Base-by-base conservation (phyloP, 2,329 filamentous ascomycete species). In the Hypomyces rosellus region DNA sequence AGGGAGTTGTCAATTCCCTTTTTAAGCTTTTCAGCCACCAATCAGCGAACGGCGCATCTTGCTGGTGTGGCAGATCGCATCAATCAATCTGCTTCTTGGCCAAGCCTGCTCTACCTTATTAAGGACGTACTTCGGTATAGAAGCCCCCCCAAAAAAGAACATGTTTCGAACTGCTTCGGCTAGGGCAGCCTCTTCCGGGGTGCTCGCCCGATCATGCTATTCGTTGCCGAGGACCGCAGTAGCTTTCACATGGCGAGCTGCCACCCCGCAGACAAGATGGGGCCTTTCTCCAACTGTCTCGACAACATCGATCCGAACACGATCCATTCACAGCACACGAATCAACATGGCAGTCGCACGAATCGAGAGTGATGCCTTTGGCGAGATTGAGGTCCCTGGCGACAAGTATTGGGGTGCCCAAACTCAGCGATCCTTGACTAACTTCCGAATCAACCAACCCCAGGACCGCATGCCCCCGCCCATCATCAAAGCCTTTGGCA, bases 361-460 rank as follows among this genome's bases (percentile, higher is more conserved):
- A 73, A 89, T 86, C 64, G 93, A 99, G 75, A 93, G 83, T 73
- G 93, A 99, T 78, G 93, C 93, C 72, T 97, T 97, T 77, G 93
- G 93, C 74, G 90, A 95, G 76, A 82, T 99, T 70, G 84, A 96
- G 77, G 91, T 97, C 61, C 81, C 87, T 39, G 80, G 80, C 58
- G 89, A 96, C 82, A 92, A 87, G 77, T 99, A 99, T 81, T 99
- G 93, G 92, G 93, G 93, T 66, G 92, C 92, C 54, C 92, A 96
- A 80, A 96, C 92, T 49, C 87, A 96, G 80, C 86, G 92, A 60
- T 97, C 92, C 47, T 81, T 97, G 69, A 86, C 88, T 72, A 99
- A 99, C 79, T 99, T 99, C 81, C 87, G 86, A 71, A 97, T 99
- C 83, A 97, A 97, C 76, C 93, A 97, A 79, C 93, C 93, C 54